These are phyloP conservation scores for Orobanche coerulescens DNA, from an alignment of 257 asterid genomes.

Conservation along the genomic window DNA sequence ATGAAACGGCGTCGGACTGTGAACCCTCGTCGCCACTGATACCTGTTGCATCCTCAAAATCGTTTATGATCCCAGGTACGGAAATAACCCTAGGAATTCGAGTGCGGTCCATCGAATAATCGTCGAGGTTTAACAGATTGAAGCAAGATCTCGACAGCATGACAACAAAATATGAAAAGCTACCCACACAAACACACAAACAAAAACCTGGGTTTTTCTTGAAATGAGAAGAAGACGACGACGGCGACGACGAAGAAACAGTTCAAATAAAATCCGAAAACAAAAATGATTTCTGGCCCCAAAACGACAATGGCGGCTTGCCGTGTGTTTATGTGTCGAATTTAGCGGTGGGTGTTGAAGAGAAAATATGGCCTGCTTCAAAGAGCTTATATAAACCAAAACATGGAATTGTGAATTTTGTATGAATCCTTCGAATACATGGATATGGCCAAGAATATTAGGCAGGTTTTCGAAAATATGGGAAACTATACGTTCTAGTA, in stretches of 20 bases:
- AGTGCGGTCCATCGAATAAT: slow-evolving; percentile 54
- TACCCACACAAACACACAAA: too few species aligned
- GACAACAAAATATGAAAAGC: slow-evolving; percentile 7
- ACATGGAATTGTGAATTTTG: slow-evolving; percentile 9
- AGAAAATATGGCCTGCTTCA: slow-evolving; percentile 19
- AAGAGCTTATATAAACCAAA: slow-evolving; percentile 11
- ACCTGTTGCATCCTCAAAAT: slow-evolving; percentile 31
- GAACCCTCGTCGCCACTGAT: not conserved
- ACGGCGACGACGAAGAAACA: too few species aligned
- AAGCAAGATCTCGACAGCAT: slow-evolving; percentile 87
- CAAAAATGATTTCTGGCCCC: too few species aligned
- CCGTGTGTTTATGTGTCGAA: not conserved
- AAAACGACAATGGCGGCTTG: too few species aligned
- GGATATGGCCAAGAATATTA: slow-evolving; percentile 3
- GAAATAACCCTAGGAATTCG: slow-evolving; percentile 64
- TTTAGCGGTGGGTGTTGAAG: slow-evolving; percentile 26
- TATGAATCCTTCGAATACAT: slow-evolving; percentile 13
- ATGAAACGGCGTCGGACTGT: slow-evolving; percentile 27
- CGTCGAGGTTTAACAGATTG: slow-evolving; percentile 66
- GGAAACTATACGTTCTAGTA: not conserved
- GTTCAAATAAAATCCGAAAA: not conserved
- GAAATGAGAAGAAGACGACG: too few species aligned
- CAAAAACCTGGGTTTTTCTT: too few species aligned
- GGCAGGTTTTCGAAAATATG: slow-evolving; percentile 16
- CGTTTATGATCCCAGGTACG: slow-evolving; percentile 64